phyloP scores from a whole-genome alignment of 176 grass and related monocot species.

The Eleusine coracana region DNA sequence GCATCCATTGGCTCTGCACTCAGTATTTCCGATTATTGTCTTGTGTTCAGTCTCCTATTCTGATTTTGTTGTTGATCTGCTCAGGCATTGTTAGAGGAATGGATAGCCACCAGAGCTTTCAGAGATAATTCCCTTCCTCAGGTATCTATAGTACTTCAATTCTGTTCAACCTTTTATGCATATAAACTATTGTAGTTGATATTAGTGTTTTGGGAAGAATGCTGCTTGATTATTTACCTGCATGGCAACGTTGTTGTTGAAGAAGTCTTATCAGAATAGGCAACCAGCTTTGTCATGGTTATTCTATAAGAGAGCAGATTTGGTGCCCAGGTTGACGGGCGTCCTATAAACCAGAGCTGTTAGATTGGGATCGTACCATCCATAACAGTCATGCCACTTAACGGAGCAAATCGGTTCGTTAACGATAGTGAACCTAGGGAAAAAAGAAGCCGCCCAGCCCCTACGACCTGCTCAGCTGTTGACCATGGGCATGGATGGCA shows the following conservation, averaged over 20 bases:
- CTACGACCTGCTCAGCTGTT: too few relatives aligned
- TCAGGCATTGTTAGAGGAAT: slow-evolving; percentile 97
- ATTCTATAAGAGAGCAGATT: too few relatives aligned
- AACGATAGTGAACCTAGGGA: too few relatives aligned
- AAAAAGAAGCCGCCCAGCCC: too few relatives aligned
- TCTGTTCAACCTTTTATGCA: not conserved
- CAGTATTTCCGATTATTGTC: slow-evolving; percentile 26
- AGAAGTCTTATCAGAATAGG: not conserved
- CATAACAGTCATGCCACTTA: too few relatives aligned
- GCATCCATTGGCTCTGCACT: not conserved
- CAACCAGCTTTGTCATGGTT: slow-evolving; percentile 19
- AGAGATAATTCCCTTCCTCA: slow-evolving; percentile 75
- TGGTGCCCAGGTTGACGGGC: too few relatives aligned
- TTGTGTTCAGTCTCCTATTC: slow-evolving; percentile 21
- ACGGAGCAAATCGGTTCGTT: too few relatives aligned
- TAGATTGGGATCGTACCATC: too few relatives aligned
- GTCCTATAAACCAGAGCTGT: too few relatives aligned
- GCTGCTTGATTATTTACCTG: not conserved
- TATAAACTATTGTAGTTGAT: not conserved
- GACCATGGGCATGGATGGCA: too few relatives aligned
- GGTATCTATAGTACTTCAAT: slow-evolving; percentile 47
- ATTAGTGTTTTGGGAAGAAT: not conserved
- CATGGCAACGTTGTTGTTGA: not conserved
- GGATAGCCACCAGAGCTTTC: slow-evolving; percentile 83
- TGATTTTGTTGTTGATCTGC: slow-evolving; percentile 45